Percentiles rank a stretch among this genome's conserved stretches.
Conservation (phyloP, 805 yeast species). For the Kurtzmaniella cleridarum region DNA sequence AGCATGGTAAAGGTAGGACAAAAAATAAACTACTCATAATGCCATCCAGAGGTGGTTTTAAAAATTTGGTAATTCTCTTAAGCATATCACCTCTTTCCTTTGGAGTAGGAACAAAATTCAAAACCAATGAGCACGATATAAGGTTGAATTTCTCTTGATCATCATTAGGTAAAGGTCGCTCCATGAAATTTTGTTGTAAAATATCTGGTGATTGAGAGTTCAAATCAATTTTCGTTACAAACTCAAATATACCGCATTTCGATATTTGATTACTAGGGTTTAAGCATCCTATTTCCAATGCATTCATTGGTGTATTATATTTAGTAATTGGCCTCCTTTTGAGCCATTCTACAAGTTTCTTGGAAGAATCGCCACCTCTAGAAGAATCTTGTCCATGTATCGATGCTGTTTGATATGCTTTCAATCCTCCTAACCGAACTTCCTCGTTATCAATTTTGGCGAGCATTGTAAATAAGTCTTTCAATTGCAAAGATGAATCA, state of each 20-base stretch:
- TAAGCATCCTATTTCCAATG: slow-evolving; percentile 83
- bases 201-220: slow-evolving; percentile 75
- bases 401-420: slow-evolving; percentile 80
- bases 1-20: slow-evolving; percentile 86
- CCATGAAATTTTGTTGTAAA: slow-evolving; percentile 78
- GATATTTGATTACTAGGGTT: slow-evolving; percentile 65
- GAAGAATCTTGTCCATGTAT: slow-evolving; percentile 70
- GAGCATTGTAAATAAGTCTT: slow-evolving; percentile 24
- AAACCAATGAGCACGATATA: slow-evolving; percentile 78
- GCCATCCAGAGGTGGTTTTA: slow-evolving; percentile 28
- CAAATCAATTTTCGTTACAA: slow-evolving; percentile 66
- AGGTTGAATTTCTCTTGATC: slow-evolving; percentile 50
- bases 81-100: slow-evolving; percentile 75
- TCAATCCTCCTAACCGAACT: slow-evolving; percentile 65
- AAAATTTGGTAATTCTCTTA: slow-evolving; percentile 48
- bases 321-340: slow-evolving; percentile 18
- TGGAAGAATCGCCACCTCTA: slow-evolving; percentile 92
- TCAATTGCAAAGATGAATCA: slow-evolving; percentile 10
- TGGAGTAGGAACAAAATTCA: slow-evolving; percentile 81
- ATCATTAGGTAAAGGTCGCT: slow-evolving; percentile 52
- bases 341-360: slow-evolving; percentile 70
- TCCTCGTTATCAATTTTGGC: slow-evolving; percentile 61
- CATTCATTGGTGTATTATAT: slow-evolving; percentile 16
- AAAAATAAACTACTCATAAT: slow-evolving; percentile 50
- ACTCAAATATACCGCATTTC: slow-evolving; percentile 45